These are phyloP conservation scores for Acarospora socialis DNA, from an alignment of 2,329 filamentous ascomycete genomes.

Conservation along the genomic window DNA sequence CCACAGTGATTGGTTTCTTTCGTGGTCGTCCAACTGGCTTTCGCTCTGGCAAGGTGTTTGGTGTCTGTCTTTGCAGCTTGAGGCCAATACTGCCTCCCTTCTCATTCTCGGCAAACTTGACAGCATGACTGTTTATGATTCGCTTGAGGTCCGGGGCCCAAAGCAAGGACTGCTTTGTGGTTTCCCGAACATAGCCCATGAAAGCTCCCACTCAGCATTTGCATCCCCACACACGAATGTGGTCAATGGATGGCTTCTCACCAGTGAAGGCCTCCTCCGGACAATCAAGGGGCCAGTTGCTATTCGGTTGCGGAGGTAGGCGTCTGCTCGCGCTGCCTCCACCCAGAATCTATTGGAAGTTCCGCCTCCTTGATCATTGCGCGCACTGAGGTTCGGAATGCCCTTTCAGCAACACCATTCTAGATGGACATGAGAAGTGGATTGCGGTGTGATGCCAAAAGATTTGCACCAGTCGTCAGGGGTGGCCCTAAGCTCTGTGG, in stretches of 20 bases:
- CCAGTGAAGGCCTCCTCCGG: slow-evolving; percentile 1
- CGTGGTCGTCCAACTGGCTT: slow-evolving; percentile 1
- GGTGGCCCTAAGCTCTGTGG: neutral
- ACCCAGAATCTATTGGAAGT: slow-evolving; percentile 4
- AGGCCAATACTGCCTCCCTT: neutral
- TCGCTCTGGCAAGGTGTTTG: neutral
- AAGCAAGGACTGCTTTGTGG: too few species aligned
- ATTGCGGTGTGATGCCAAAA: slow-evolving; percentile 1
- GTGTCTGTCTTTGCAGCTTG: neutral
- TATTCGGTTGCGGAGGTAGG: neutral
- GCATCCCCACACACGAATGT: slow-evolving; percentile 5
- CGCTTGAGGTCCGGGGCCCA: too few species aligned
- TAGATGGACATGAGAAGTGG: slow-evolving; percentile 1
- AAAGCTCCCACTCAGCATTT: slow-evolving; percentile 5
- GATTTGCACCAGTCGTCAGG: slow-evolving; percentile 2
- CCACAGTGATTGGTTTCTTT: neutral
- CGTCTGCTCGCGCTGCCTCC: slow-evolving; percentile 1
- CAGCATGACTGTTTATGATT: slow-evolving; percentile 1
- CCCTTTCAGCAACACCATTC: slow-evolving; percentile 4
- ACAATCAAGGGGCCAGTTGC: slow-evolving; percentile 1
- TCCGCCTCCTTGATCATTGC: slow-evolving; percentile 3
- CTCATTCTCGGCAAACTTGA: slow-evolving; percentile 1
- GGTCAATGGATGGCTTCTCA: slow-evolving; percentile 3
- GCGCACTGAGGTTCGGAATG: slow-evolving; percentile 1
- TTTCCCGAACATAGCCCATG: slow-evolving; percentile 2